phyloP scores from a whole-genome alignment of 495 filamentous ascomycete species.

The Penicillium pulvis region DNA sequence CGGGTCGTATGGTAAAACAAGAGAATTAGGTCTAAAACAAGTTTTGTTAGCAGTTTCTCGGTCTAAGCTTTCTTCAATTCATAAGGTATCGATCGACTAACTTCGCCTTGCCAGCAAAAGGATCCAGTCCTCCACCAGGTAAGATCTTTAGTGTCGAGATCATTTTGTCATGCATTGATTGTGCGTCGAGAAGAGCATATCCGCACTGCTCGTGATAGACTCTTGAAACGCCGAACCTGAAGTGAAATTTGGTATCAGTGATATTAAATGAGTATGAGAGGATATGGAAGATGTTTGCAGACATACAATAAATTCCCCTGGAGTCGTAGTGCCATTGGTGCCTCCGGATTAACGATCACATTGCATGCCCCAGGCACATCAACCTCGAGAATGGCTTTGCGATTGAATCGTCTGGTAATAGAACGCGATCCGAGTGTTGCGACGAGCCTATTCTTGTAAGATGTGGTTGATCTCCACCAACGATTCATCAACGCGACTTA shows the following conservation, averaged over 20 bases:
- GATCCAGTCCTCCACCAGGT: constrained; percentile 62
- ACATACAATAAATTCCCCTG: constrained; percentile 83
- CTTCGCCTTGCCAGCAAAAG: constrained; percentile 71
- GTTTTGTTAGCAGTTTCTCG: constrained; percentile 1
- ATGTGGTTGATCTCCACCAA: constrained; percentile 6
- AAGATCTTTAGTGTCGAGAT: constrained; percentile 59
- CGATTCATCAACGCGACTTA: constrained; percentile 33
- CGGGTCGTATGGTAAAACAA: constrained; percentile 81
- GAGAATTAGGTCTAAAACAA: constrained; percentile 68
- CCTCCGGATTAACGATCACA: constrained; percentile 80
- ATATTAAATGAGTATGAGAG: not conserved
- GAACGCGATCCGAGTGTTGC: constrained; percentile 83
- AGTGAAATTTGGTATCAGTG: not conserved
- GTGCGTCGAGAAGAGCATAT: constrained; percentile 80
- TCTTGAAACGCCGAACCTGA: constrained; percentile 76
- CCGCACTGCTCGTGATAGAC: constrained; percentile 86
- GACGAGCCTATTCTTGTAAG: constrained; percentile 66
- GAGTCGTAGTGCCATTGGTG: constrained; percentile 87
- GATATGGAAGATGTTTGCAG: not conserved
- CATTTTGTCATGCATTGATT: constrained; percentile 75
- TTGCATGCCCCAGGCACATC: constrained; percentile 83
- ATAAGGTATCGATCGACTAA: constrained; percentile 34
- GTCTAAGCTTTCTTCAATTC: not conserved
- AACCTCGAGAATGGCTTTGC: constrained; percentile 88
- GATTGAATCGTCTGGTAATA: constrained; percentile 69